Conservation (phyloP, 2,329 filamentous ascomycete genomes). For the Allantophomopsis lycopodina region DNA sequence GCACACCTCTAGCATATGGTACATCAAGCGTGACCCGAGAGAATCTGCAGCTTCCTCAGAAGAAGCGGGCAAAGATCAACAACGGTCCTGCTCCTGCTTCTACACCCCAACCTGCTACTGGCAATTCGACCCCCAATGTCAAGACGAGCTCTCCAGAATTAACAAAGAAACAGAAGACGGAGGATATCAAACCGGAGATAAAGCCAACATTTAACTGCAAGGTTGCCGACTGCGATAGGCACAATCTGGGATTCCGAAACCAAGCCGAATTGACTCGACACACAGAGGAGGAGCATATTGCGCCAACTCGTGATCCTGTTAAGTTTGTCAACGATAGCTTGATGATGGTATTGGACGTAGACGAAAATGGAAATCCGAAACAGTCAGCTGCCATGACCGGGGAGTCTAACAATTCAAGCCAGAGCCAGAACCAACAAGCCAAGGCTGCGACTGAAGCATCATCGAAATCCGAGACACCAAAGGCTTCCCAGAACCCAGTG, state of each 20-base stretch:
- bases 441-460: conserved; percentile 26
- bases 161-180: conserved; percentile 10
- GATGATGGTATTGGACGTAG: conserved; percentile 33
- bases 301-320: conserved; percentile 37
- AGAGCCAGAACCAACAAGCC: conserved; percentile 27
- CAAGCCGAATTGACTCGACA: conserved; percentile 40
- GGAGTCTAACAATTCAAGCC: conserved; percentile 11
- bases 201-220: conserved; percentile 25
- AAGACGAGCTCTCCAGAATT: conserved; percentile 14
- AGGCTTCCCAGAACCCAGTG: conserved; percentile 18
- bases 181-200: conserved; percentile 9
- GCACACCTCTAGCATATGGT: conserved; percentile 39
- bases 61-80: conserved; percentile 33
- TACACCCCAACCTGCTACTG: not conserved
- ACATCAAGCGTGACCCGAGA: conserved; percentile 36
- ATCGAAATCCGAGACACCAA: conserved; percentile 7
- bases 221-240: conserved; percentile 39
- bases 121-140: not conserved
- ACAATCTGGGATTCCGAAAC: conserved; percentile 32
- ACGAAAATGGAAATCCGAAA: conserved; percentile 28
- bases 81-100: too few species aligned
- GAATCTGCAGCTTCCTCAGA: conserved; percentile 36
- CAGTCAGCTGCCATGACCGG: conserved; percentile 17
- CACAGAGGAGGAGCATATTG: conserved; percentile 43
- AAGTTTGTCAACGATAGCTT: conserved; percentile 38